These are phyloP conservation scores for Tetragonia tetragonoides DNA, from an alignment of 148 eudicot genomes.

Conservation along the genomic window DNA sequence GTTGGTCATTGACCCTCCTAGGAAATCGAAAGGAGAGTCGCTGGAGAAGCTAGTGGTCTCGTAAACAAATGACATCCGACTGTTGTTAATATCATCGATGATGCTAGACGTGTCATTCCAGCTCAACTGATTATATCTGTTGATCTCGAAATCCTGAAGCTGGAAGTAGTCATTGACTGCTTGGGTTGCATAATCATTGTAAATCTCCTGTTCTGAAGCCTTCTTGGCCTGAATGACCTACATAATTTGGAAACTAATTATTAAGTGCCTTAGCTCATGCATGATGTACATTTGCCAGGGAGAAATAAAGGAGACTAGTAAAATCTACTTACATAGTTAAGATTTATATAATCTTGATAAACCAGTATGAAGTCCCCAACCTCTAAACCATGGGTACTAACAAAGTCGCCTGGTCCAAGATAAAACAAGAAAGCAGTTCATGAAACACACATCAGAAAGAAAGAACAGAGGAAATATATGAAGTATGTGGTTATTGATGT, in stretches of 20 bases:
- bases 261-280: background rate
- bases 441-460: background rate
- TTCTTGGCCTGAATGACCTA: conserved; percentile 73
- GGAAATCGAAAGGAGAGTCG: conserved; percentile 53
- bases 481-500: background rate
- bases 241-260: background rate
- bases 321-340: conserved; percentile 47
- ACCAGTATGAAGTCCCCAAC: conserved; percentile 64
- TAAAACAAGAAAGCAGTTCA: conserved; percentile 6
- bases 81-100: conserved; percentile 19
- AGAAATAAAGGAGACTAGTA: background rate
- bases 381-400: conserved; percentile 47
- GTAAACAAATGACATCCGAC: conserved; percentile 41
- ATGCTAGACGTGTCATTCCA: conserved; percentile 30
- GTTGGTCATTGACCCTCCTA: conserved; percentile 39
- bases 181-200: conserved; percentile 19
- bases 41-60: conserved; percentile 43
- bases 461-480: background rate
- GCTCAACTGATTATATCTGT: conserved; percentile 28
- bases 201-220: conserved; percentile 36
- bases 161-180: conserved; percentile 31
- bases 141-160: conserved; percentile 27
- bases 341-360: conserved; percentile 52
- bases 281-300: background rate
- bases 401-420: conserved; percentile 51